Conservation (phyloP, 108 stramenopile species). For the Asterionellopsis glacialis region DNA sequence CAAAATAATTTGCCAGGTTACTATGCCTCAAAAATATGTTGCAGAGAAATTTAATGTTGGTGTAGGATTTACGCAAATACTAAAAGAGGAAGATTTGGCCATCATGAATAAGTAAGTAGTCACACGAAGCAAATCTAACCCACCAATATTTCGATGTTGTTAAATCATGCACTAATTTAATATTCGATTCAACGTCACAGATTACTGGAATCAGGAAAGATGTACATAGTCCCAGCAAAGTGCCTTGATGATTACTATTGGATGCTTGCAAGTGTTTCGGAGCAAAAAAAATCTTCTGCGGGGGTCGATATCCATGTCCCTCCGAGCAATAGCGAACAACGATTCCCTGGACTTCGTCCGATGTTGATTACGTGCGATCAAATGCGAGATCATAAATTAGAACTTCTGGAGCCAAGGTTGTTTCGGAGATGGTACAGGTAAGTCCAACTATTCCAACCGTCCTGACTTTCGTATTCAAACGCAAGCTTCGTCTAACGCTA, state of each 20-base stretch:
- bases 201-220: slow-evolving; percentile 26
- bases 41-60: slow-evolving; percentile 20
- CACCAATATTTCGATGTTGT: background rate
- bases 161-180: background rate
- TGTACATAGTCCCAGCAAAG: slow-evolving; percentile 54
- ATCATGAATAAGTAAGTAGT: slow-evolving; percentile 1
- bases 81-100: slow-evolving; percentile 1
- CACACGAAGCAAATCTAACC: background rate
- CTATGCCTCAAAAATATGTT: slow-evolving; percentile 70
- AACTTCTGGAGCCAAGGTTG: slow-evolving; percentile 67
- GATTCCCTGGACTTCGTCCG: slow-evolving; percentile 80
- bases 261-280: slow-evolving; percentile 76
- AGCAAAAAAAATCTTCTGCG: slow-evolving; percentile 39
- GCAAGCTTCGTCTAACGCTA: no score
- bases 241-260: slow-evolving; percentile 82
- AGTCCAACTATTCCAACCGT: slow-evolving; percentile 31
- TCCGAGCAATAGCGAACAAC: slow-evolving; percentile 36
- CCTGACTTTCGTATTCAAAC: no score
- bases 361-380: slow-evolving; percentile 82
- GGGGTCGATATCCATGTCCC: slow-evolving; percentile 42
- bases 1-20: background rate
- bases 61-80: slow-evolving; percentile 6
- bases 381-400: slow-evolving; percentile 82
- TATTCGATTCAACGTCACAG: background rate
- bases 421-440: slow-evolving; percentile 73